Conservation (phyloP, 768 basidiomycete species). For the Polyporus arcularius region DNA sequence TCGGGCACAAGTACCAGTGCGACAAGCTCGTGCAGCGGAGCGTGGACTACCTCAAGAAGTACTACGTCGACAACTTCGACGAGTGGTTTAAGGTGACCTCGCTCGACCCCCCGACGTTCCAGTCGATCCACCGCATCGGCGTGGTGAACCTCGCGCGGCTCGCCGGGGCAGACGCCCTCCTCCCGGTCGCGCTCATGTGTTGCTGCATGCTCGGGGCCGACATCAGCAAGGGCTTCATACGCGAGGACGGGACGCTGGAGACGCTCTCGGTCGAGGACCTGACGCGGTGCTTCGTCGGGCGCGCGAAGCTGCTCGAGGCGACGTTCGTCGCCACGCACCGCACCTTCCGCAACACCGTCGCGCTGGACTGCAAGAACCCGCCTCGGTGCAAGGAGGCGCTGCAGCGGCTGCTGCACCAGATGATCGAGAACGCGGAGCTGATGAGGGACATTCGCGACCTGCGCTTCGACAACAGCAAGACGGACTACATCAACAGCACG, state of each 20-base stretch:
- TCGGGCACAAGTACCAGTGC: constrained; percentile 18
- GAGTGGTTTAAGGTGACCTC: background rate
- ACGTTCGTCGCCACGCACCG: background rate
- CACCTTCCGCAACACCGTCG: background rate
- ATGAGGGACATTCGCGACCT: background rate
- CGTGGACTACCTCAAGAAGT: constrained; percentile 3
- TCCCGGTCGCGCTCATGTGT: background rate
- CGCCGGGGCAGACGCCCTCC: background rate
- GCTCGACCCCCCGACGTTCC: background rate
- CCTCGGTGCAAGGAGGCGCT: background rate
- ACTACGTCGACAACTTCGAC: constrained; percentile 6
- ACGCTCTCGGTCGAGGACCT: background rate
- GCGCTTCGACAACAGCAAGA: background rate
- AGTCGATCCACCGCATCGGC: background rate
- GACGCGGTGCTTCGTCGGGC: background rate
- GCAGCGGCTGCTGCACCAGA: background rate
- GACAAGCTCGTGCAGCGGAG: background rate
- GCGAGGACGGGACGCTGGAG: constrained; percentile 3
- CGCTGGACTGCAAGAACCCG: background rate
- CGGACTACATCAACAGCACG: background rate
- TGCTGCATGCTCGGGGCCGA: constrained; percentile 5
- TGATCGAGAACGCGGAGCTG: background rate
- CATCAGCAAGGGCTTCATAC: background rate
- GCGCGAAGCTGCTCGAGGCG: background rate
- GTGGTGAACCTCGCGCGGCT: constrained; percentile 3